phyloP scores from a whole-genome alignment of 768 basidiomycete species.

The Strobilomyces echinocephalus region DNA sequence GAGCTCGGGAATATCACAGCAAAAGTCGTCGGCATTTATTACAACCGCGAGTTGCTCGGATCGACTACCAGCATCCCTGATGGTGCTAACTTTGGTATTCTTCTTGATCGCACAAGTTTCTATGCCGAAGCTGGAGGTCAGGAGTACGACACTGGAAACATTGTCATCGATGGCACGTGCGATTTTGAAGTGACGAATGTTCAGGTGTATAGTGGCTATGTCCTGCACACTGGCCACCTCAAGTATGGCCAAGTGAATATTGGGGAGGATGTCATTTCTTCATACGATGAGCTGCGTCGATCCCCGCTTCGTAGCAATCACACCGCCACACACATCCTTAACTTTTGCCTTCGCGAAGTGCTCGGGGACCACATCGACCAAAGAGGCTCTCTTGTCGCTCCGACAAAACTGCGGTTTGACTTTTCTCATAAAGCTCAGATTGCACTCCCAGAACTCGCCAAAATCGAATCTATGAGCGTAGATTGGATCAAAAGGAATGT shows the following conservation, averaged over 20 bases:
- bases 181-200: conserved; percentile 95
- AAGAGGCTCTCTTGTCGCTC: conserved; percentile 95
- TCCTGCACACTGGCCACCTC: conserved; percentile 85
- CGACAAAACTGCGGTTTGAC: conserved; percentile 94
- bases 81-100: conserved; percentile 70
- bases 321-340: conserved; percentile 97
- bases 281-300: conserved; percentile 93
- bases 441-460: conserved; percentile 63
- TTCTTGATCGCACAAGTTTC: conserved; percentile 91
- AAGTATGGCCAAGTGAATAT: conserved; percentile 83
- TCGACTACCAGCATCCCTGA: conserved; percentile 65
- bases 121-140: conserved; percentile 98
- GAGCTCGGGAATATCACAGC: conserved; percentile 75
- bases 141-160: conserved; percentile 93
- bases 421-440: conserved; percentile 95
- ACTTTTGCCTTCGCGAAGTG: conserved; percentile 86
- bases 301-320: conserved; percentile 98
- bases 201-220: conserved; percentile 92
- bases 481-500: conserved; percentile 92
- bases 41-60: conserved; percentile 66
- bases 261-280: conserved; percentile 78
- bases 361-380: conserved; percentile 98
- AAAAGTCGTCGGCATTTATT: conserved; percentile 78
- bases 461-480: conserved; percentile 78
- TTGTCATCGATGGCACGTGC: conserved; percentile 84